These are phyloP conservation scores for Russula olivacea DNA, from an alignment of 768 basidiomycete genomes.

Conservation along the genomic window DNA sequence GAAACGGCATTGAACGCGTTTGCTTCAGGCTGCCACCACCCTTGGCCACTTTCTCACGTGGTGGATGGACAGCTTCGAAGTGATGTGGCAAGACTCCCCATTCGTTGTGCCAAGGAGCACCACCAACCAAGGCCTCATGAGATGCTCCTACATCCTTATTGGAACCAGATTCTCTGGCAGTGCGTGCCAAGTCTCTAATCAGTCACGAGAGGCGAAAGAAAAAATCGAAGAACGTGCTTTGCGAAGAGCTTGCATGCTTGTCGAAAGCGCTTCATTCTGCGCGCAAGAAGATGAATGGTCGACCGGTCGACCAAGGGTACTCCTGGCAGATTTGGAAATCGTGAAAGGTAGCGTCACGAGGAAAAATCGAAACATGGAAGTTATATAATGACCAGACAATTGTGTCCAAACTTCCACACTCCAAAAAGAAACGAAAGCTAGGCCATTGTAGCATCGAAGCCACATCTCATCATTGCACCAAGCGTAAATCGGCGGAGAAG, in stretches of 20 bases:
- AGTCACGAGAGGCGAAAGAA: neutral
- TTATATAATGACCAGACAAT: neutral
- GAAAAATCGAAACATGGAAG: neutral
- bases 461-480: neutral
- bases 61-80: neutral
- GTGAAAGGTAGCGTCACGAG: neutral
- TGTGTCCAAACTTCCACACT: conserved; percentile 7
- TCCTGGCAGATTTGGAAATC: neutral
- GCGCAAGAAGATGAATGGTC: neutral
- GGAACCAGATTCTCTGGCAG: conserved; percentile 7
- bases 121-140: neutral
- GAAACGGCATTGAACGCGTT: conserved; percentile 13
- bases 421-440: no score
- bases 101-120: neutral
- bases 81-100: conserved; percentile 7
- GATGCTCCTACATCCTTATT: neutral
- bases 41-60: neutral
- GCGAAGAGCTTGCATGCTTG: conserved; percentile 3
- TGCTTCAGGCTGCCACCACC: neutral
- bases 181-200: neutral
- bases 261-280: conserved; percentile 11
- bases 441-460: neutral
- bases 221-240: conserved; percentile 1
- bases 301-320: neutral
- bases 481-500: neutral